These are phyloP conservation scores for Exsudoporus frostii DNA, from an alignment of 768 basidiomycete genomes.

Conservation along the genomic window DNA sequence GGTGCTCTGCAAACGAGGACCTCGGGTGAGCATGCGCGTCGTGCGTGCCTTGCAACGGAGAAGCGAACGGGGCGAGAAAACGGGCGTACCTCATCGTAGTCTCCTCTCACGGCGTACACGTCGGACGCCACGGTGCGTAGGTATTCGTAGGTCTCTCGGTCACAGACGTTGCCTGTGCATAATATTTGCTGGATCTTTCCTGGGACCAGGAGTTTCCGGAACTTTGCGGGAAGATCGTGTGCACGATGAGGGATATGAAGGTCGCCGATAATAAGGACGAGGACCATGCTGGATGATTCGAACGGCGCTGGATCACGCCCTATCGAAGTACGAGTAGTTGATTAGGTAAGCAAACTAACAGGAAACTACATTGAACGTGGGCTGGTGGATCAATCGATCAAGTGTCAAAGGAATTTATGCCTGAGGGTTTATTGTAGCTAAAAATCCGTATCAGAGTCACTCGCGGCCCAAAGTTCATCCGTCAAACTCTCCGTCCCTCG, in stretches of 20 bases:
- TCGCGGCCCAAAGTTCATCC: background rate
- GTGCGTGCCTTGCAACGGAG: background rate
- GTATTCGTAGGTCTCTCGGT: slow-evolving; percentile 97
- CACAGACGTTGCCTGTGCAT: slow-evolving; percentile 96
- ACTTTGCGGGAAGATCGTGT: slow-evolving; percentile 92
- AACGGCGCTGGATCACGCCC: background rate
- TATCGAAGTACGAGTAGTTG: background rate
- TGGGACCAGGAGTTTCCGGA: slow-evolving; percentile 92
- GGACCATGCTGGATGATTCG: slow-evolving; percentile 44
- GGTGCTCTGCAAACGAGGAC: slow-evolving; percentile 43
- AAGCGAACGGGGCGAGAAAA: background rate
- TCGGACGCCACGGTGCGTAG: slow-evolving; percentile 91
- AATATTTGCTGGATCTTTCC: slow-evolving; percentile 98
- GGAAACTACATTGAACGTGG: background rate
- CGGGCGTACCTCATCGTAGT: slow-evolving; percentile 84
- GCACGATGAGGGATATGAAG: slow-evolving; percentile 90
- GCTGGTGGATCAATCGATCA: background rate
- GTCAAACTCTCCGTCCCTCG: slow-evolving; percentile 4
- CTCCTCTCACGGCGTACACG: slow-evolving; percentile 87
- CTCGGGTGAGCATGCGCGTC: background rate
- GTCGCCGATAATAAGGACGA: slow-evolving; percentile 96
- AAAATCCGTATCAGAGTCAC: slow-evolving; percentile 4
- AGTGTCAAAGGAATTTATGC: background rate
- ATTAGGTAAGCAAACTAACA: slow-evolving; percentile 26
- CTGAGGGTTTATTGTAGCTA: background rate